Conservation (phyloP, 306 rosid species). For the Quillaja saponaria region DNA sequence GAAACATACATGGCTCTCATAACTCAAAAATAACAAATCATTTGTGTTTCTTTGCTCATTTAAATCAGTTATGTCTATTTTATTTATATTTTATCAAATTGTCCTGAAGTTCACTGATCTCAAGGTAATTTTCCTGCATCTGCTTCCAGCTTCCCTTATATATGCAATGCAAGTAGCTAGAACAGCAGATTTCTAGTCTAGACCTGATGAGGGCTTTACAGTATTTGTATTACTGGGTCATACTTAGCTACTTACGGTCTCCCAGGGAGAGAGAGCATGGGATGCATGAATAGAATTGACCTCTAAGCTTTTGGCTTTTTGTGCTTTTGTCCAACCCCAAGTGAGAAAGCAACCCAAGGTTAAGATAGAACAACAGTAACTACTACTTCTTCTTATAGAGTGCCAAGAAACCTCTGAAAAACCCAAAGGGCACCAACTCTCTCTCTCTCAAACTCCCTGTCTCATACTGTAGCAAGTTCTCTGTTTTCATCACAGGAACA, state of each 20-base stretch:
- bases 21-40: no score
- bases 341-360: conserved; percentile 27
- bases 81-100: no score
- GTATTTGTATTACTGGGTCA: neutral
- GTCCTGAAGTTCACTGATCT: conserved; percentile 15
- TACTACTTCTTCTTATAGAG: conserved; percentile 43
- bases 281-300: neutral
- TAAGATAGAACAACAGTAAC: conserved; percentile 37
- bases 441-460: conserved; percentile 1
- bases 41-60: no score
- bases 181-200: conserved; percentile 23
- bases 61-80: no score
- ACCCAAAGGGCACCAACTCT: conserved; percentile 31
- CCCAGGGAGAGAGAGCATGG: no score
- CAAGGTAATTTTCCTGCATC: conserved; percentile 17
- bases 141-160: neutral
- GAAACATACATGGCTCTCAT: neutral
- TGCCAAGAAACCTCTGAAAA: conserved; percentile 25
- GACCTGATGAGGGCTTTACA: conserved; percentile 19
- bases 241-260: no score
- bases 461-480: neutral
- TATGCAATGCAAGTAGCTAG: conserved; percentile 20
- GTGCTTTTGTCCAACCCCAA: conserved; percentile 47
- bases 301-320: conserved; percentile 45
- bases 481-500: conserved; percentile 24